Base-by-base conservation (phyloP, 495 filamentous ascomycete genomes). In the Lasiosphaeris hirsuta region DNA sequence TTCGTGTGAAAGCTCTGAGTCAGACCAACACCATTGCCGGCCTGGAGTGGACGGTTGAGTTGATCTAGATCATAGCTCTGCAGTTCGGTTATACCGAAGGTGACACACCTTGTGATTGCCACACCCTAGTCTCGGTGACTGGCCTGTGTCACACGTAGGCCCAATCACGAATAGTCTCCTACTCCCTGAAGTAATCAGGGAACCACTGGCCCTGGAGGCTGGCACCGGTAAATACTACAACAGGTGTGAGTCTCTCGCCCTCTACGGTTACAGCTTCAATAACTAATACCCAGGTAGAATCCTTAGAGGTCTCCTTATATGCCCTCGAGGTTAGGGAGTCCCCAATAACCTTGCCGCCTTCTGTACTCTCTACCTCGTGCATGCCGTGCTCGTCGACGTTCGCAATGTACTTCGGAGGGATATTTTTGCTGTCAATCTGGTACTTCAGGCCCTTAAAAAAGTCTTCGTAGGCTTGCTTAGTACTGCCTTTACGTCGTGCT, bases 241-340 rank as follows among this genome's bases (percentile, higher is more conserved):
- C 39, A 2, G 53, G 53, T 23, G 19, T 56, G 4, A 56, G 18
- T 45, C 53, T 46, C 10, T 6, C 4, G 41, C 53, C 53, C 30
- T 47, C 42, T 34, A 34, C 42, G 9, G 53, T 56, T 4, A 7
- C 53, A 10, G 19, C 17, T 47, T 56, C 53, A 38, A 56, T 56
- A 46, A n/a, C n/a, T n/a, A 34, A 46, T 7, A 56, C 40, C 19
- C 53, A 56, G 34, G 53, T 56, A 36, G 53, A 38, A 13, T n/a
- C 39, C 15, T 15, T 18, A 4, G 51, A 42, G 3, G 51, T 38
- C 19, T 2, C 33, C 18, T 33, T 11, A 13, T 44, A 10, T 15
- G 51, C 51, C 36, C 23, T 42, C 3, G 8, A 9, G n/a, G 51
- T 54, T 10, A 43, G 4, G 18, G 51, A 43, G 23, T 44, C 39